Base-by-base conservation (phyloP, 116 monocot species). In the Zostera marina region DNA sequence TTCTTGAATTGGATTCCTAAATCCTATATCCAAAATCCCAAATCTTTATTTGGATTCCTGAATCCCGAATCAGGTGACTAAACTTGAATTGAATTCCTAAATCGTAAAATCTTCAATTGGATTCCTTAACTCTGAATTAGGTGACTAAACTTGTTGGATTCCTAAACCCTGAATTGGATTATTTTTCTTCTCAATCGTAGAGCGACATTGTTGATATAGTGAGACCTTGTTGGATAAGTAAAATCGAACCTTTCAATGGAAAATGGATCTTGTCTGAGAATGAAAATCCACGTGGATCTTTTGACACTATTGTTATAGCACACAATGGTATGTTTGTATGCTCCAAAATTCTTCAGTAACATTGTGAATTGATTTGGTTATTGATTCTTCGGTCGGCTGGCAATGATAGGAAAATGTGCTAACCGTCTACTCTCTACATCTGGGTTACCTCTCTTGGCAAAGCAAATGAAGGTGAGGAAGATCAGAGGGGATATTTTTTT, bases 201-300 rank as follows among this genome's bases (percentile, higher is more conserved):
- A 69, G 60, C 58, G 25, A 19, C 54, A 58, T 64, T 58, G 70
- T 82, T 72, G 61, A 80, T 53, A 44, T 89, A 53, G 78, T 80
- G 64, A 77, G 89, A 43, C 85, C 89, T 64, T 89, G 82, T 57
- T 96, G 96, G 96, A 89, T 96, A 67, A 96, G 96, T 60, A 80
- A 82, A 75, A 63, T 96, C 9, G 89, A 96, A 53, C 89, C 96
- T 20, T 85, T 74, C 61, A 96, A 96, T 80, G 96, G 96, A 19
- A 69, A 41, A 65, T 96, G 96, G 96, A 56, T 76, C 54, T 74
- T 96, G 62, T 76, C 75, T 44, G 96, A 89, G 76, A 82, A 78
- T 54, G 85, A 64, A 13, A 74, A 81, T 38, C 68, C 76, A 5
- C 82, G 67, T 47, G 96, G 96, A 17, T 68, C 76, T 44, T 96